Conservation (phyloP, 2,329 filamentous ascomycete genomes). For the Venturia asperata region DNA sequence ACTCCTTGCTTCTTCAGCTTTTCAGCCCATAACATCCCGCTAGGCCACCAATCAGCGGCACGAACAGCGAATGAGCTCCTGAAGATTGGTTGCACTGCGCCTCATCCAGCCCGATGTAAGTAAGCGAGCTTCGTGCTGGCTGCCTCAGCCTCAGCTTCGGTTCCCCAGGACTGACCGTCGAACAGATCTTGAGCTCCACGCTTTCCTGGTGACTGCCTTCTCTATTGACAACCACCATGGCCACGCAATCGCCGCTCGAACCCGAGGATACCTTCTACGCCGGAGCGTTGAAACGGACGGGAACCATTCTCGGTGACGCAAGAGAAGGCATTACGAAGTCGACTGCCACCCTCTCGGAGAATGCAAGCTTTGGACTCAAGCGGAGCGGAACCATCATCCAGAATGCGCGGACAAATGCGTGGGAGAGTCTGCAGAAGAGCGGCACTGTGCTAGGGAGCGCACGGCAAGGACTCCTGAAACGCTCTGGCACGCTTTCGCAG, state of each 20-base stretch:
- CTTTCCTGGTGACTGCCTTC: neutral
- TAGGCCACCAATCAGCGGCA: neutral
- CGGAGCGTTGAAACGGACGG: conserved; percentile 17
- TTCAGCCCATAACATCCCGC: no score
- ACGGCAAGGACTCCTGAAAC: conserved; percentile 8
- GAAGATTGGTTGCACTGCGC: neutral
- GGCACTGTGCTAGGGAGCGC: conserved; percentile 13
- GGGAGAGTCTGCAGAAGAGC: conserved; percentile 11
- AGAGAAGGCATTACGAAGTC: conserved; percentile 15
- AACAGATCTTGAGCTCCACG: neutral
- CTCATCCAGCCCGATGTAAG: neutral
- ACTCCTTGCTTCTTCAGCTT: no score
- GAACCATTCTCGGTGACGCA: conserved; percentile 14
- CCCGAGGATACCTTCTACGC: conserved; percentile 18
- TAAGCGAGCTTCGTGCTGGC: neutral
- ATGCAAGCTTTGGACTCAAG: conserved; percentile 11
- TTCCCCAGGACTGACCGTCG: neutral
- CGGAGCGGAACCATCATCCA: conserved; percentile 12
- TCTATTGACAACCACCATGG: neutral
- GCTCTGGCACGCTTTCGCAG: conserved; percentile 15
- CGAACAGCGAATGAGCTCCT: neutral
- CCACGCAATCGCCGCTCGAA: conserved; percentile 13
- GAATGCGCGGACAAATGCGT: conserved; percentile 1
- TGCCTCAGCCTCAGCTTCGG: neutral
- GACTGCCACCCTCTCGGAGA: conserved; percentile 8